These are phyloP conservation scores for Dillenia turbinata DNA, from an alignment of 164 flowering plant genomes.

Conservation along the genomic window DNA sequence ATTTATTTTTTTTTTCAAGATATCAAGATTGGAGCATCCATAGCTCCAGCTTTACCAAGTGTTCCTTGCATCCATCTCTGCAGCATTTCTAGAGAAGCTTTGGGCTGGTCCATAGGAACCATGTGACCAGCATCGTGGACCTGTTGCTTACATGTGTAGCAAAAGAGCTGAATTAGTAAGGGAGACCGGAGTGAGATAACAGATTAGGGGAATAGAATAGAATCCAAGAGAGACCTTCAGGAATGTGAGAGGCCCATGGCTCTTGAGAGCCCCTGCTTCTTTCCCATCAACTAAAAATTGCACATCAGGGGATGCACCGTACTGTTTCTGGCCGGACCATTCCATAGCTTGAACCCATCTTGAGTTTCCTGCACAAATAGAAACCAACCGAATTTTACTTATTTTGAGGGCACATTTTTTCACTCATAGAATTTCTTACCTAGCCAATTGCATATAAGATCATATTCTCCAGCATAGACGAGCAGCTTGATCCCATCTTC, in stretches of 20 bases:
- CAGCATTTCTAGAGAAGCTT: too few species aligned
- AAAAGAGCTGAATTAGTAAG: too few species aligned
- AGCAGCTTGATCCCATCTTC: constrained; percentile 79
- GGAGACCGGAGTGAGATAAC: too few species aligned
- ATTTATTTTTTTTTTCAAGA: too few species aligned
- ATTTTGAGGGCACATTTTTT: background rate
- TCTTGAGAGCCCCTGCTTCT: constrained; percentile 24
- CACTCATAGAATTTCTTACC: constrained; percentile 29
- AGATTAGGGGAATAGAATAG: background rate
- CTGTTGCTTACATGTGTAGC: too few species aligned
- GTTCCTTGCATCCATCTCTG: too few species aligned
- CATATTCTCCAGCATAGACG: constrained; percentile 80
- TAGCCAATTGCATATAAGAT: constrained; percentile 93
- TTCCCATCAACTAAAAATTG: constrained; percentile 26
- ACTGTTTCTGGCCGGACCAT: constrained; percentile 31
- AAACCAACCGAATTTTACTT: background rate
- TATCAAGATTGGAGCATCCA: too few species aligned
- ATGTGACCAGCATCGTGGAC: too few species aligned
- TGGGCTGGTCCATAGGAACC: too few species aligned
- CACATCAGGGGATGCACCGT: constrained; percentile 17
- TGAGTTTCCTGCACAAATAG: constrained; percentile 46
- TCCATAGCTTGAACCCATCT: constrained; percentile 44
- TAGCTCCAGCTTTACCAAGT: too few species aligned
- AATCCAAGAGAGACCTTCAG: constrained; percentile 19
- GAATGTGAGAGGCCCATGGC: constrained; percentile 27